phyloP scores from a whole-genome alignment of 2,329 filamentous ascomycete species.

The Dothideomycetidae sp. region DNA sequence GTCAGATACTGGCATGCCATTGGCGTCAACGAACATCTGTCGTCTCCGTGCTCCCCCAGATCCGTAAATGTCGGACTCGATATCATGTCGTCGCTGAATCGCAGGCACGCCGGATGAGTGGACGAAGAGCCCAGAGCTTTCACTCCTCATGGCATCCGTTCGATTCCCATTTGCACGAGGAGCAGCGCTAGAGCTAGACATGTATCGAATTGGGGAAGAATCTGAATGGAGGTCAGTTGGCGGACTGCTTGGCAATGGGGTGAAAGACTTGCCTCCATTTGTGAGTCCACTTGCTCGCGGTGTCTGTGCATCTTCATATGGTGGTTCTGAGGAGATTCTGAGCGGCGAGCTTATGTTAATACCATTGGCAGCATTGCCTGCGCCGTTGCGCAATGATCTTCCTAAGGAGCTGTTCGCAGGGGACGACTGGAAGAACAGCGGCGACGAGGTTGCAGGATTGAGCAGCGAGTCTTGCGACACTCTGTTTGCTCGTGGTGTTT shows the following conservation, averaged over 20 bases:
- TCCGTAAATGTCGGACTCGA: constrained; percentile 63
- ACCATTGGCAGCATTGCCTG: constrained; percentile 27
- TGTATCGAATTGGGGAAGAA: constrained; percentile 85
- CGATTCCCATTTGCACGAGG: constrained; percentile 31
- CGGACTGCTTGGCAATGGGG: background rate
- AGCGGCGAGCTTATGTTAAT: constrained; percentile 37
- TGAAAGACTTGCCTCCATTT: constrained; percentile 44
- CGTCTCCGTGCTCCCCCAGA: constrained; percentile 37
- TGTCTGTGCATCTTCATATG: constrained; percentile 50
- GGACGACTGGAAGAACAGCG: constrained; percentile 60
- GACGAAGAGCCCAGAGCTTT: constrained; percentile 79
- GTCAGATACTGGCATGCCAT: constrained; percentile 43
- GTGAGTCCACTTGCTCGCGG: constrained; percentile 50
- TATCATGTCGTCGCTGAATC: constrained; percentile 63
- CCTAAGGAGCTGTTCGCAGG: constrained; percentile 22
- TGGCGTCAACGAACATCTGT: constrained; percentile 49
- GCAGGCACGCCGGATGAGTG: constrained; percentile 45
- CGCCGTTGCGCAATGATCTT: constrained; percentile 20
- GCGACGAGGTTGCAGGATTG: constrained; percentile 48
- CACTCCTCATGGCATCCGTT: constrained; percentile 62
- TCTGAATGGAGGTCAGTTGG: constrained; percentile 38
- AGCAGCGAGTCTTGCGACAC: constrained; percentile 31
- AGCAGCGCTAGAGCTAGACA: constrained; percentile 63
- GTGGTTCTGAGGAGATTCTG: constrained; percentile 26
- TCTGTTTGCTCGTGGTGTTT: constrained; percentile 33